These are phyloP conservation scores for Gilbertella persicaria DNA, from an alignment of 371 early-diverging fungal species.

Conservation along the genomic window DNA sequence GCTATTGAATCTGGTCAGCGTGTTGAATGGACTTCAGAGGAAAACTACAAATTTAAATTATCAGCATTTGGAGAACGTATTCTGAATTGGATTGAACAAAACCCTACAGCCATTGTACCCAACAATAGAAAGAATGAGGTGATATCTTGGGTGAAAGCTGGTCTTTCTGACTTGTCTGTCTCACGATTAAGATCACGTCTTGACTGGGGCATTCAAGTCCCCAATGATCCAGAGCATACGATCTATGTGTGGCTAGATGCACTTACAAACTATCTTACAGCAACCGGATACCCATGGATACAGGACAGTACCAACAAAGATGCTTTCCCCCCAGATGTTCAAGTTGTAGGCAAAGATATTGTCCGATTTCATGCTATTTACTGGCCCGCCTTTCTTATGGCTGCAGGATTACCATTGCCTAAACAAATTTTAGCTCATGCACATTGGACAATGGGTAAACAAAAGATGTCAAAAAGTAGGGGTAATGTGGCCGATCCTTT, in stretches of 20 bases:
- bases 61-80: slow-evolving; percentile 64
- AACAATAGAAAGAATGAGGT: slow-evolving; percentile 63
- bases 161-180: slow-evolving; percentile 79
- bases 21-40: slow-evolving; percentile 91
- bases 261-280: slow-evolving; percentile 90
- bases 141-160: slow-evolving; percentile 50
- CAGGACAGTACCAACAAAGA: slow-evolving; percentile 17
- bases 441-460: slow-evolving; percentile 88
- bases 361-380: slow-evolving; percentile 93
- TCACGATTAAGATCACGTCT: slow-evolving; percentile 81
- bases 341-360: slow-evolving; percentile 96
- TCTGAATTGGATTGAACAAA: slow-evolving; percentile 67
- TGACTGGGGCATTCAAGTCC: slow-evolving; percentile 94
- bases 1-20: slow-evolving; percentile 81
- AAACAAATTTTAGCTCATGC: slow-evolving; percentile 85
- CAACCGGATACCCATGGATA: slow-evolving; percentile 80
- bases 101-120: slow-evolving; percentile 67
- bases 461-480: slow-evolving; percentile 93
- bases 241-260: slow-evolving; percentile 99
- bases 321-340: slow-evolving; percentile 79
- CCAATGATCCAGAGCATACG: slow-evolving; percentile 84
- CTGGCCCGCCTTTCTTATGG: slow-evolving; percentile 95
- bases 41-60: slow-evolving; percentile 91
- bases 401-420: slow-evolving; percentile 80
- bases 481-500: slow-evolving; percentile 93